These are phyloP conservation scores for Grifola frondosa DNA, from an alignment of 1,284 basidiomycete genomes.

Conservation along the genomic window DNA sequence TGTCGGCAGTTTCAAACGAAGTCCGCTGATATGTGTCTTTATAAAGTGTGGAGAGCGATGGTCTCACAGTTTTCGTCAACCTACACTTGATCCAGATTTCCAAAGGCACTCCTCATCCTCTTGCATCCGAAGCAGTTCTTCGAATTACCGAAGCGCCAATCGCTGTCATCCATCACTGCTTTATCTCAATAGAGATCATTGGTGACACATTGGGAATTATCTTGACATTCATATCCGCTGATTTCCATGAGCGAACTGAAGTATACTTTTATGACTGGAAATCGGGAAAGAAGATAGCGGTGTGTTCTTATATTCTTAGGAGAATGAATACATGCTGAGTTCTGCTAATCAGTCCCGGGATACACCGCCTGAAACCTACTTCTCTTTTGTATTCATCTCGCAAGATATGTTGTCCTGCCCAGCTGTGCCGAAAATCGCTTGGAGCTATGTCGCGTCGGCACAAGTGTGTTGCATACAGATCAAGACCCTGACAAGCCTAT, in stretches of 20 bases:
- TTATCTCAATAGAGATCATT: slow-evolving; percentile 47
- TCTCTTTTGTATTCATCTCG: slow-evolving; percentile 42
- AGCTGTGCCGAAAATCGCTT: slow-evolving; percentile 19
- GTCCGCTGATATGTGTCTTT: too few relatives aligned
- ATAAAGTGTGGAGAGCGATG: slow-evolving; percentile 11
- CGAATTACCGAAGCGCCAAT: slow-evolving; percentile 25
- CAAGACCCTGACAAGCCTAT: not conserved
- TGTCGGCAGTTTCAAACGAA: too few relatives aligned
- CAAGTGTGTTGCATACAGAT: not conserved
- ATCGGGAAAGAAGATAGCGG: slow-evolving; percentile 37
- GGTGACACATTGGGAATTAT: slow-evolving; percentile 42
- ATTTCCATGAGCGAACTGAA: too few relatives aligned
- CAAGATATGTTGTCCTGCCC: slow-evolving; percentile 36
- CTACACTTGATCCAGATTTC: slow-evolving; percentile 41
- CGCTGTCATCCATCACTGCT: slow-evolving; percentile 22
- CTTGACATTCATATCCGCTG: too few relatives aligned
- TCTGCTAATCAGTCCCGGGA: not conserved
- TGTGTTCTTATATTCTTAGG: slow-evolving; percentile 27
- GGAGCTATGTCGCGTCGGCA: slow-evolving; percentile 20
- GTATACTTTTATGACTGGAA: slow-evolving; percentile 46
- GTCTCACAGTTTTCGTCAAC: slow-evolving; percentile 20
- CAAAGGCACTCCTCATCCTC: slow-evolving; percentile 41
- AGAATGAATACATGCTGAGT: too few relatives aligned
- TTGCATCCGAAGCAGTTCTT: slow-evolving; percentile 36
- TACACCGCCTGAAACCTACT: slow-evolving; percentile 31